These are phyloP conservation scores for Vitis hybrid DNA, from an alignment of 177 flowering plant genomes.

Conservation along the genomic window DNA sequence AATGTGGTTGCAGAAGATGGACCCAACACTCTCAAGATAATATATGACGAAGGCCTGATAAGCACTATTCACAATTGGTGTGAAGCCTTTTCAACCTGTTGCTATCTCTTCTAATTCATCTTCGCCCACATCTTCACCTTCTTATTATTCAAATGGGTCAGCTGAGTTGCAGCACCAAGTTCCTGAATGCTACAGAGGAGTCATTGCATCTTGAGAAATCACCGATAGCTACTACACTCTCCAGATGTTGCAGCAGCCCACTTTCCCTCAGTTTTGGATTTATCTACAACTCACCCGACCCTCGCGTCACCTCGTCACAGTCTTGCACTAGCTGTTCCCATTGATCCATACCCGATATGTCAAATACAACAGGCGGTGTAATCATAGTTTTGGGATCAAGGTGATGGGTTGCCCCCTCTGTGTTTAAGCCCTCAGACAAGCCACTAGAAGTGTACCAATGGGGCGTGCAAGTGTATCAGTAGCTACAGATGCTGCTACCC, in stretches of 20 bases:
- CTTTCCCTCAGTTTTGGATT: no score
- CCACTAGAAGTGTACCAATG: no score
- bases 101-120: slow-evolving; percentile 58
- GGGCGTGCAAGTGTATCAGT: slow-evolving; percentile 94
- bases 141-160: slow-evolving; percentile 59
- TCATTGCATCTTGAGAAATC: slow-evolving; percentile 1
- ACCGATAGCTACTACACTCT: no score
- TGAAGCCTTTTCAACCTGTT: slow-evolving; percentile 44
- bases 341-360: no score
- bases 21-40: slow-evolving; percentile 76
- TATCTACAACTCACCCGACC: no score
- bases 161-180: slow-evolving; percentile 44
- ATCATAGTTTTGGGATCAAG: no score
- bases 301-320: no score
- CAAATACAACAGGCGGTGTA: no score
- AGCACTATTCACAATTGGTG: slow-evolving; percentile 78
- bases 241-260: no score
- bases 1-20: slow-evolving; percentile 83
- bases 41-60: slow-evolving; percentile 78
- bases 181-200: slow-evolving; percentile 33
- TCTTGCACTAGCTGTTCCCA: no score
- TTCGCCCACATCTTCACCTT: slow-evolving; percentile 74
- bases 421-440: no score
- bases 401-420: no score
- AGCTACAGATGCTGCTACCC: slow-evolving; percentile 98